phyloP scores from a whole-genome alignment of 805 yeast genomes.

The Yamadazyma nakazawae region DNA sequence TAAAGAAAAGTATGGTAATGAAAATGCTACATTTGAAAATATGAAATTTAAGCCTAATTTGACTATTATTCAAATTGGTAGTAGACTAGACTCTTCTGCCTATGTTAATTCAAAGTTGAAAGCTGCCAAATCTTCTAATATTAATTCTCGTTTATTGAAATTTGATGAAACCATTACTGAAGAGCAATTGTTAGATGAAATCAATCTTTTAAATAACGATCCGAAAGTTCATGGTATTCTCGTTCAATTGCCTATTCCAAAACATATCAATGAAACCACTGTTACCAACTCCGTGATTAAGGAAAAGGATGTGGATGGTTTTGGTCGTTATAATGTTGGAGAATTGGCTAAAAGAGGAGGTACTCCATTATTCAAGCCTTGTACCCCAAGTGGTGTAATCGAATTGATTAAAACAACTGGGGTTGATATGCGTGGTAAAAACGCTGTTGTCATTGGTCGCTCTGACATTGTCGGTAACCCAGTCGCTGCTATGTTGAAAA shows the following conservation, averaged over 20 bases:
- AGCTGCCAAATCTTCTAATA: slow-evolving; percentile 83
- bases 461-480: slow-evolving; percentile 97
- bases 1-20: slow-evolving; percentile 22
- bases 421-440: slow-evolving; percentile 67
- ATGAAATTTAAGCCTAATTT: slow-evolving; percentile 65
- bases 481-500: slow-evolving; percentile 76
- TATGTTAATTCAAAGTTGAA: slow-evolving; percentile 89
- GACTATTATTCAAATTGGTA: slow-evolving; percentile 86
- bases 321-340: slow-evolving; percentile 83
- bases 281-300: slow-evolving; percentile 80
- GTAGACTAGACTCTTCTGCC: slow-evolving; percentile 84
- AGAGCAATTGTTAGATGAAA: slow-evolving; percentile 53
- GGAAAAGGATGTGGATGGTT: slow-evolving; percentile 93
- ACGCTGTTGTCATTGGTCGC: slow-evolving; percentile 90
- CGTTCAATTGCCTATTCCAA: slow-evolving; percentile 79
- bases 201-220: slow-evolving; percentile 68
- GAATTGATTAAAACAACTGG: slow-evolving; percentile 70
- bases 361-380: slow-evolving; percentile 77
- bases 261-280: slow-evolving; percentile 55
- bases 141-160: slow-evolving; percentile 62
- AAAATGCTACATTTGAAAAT: slow-evolving; percentile 22
- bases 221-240: slow-evolving; percentile 79
- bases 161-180: slow-evolving; percentile 63
- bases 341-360: slow-evolving; percentile 88
- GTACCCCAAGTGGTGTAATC: slow-evolving; percentile 94